Base-by-base conservation (phyloP, 768 basidiomycete genomes). In the Gelatoporia subvermispora region DNA sequence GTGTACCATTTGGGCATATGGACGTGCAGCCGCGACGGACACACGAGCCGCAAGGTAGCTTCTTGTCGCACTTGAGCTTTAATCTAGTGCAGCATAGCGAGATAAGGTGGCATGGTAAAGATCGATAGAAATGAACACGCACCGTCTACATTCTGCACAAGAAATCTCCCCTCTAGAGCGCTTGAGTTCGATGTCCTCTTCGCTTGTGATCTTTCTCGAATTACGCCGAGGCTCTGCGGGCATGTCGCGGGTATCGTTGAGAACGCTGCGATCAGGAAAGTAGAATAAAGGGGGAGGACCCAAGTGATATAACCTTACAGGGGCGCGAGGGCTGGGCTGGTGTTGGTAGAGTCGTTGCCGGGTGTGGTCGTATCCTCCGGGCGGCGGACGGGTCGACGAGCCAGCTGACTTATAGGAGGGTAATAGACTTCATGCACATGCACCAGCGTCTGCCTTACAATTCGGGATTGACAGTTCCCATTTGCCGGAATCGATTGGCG, bases 1-100 rank as follows among this genome's bases (percentile, higher is more conserved):
- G 5, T 5, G 31, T 45, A 76, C 77, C 79, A 53, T 75, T 73
- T n/a, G 79, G 79, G 62, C 80, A 84, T 41, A 84, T 84, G 51
- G 77, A 78, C 49, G 80, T 76, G 62, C 81, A 82, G 10, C 80
- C 80, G 60, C 81, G 69, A 37, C 81, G 69, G 35, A 70, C 69
- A 62, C 85, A 88, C 0, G 84, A 85, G 60, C 85, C 82, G 59
- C 85, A 88, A 9, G 86, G 86, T 45, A 87, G 80, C 59, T 84
- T 80, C 72, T 87, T 88, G 76, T 87, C 84, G 72, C 85, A 88
- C 63, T 86, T 88, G 62, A 88, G 84, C 72, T 88, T 88, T 57
- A 88, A 72, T 57, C 85, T 77, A 41, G n/a, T 16, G 13, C 7
- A 13, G 28, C 28, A 37, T 11, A 42, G 34, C 21, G 22, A 24